These are phyloP conservation scores for Candida germanica DNA, from an alignment of 805 yeast genomes.

Conservation along the genomic window DNA sequence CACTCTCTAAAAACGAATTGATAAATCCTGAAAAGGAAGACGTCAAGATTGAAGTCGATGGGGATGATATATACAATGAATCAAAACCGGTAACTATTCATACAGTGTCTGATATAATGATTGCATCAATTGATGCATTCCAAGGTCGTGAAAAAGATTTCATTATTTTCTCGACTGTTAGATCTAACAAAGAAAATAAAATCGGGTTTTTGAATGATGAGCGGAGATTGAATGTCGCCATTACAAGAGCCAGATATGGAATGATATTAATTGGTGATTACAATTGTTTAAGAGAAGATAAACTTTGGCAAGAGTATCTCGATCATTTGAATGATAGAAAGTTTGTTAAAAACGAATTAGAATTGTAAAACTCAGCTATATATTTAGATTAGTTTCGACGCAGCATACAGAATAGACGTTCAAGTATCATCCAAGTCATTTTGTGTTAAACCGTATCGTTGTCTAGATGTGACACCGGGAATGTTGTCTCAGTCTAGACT, in stretches of 20 bases:
- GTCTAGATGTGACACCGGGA: too few relatives aligned
- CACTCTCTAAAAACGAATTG: constrained; percentile 46
- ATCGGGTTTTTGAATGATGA: constrained; percentile 86
- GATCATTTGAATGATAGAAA: constrained; percentile 33
- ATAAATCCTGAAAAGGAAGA: constrained; percentile 53
- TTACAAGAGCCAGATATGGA: constrained; percentile 86
- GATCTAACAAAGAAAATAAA: constrained; percentile 66
- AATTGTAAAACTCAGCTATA: not conserved
- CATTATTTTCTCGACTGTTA: constrained; percentile 49
- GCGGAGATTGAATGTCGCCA: constrained; percentile 82
- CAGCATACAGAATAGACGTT: too few relatives aligned
- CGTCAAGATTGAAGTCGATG: constrained; percentile 53
- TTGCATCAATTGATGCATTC: constrained; percentile 62
- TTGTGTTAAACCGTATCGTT: too few relatives aligned
- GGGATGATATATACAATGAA: constrained; percentile 53
- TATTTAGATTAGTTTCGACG: not conserved
- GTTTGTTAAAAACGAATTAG: constrained; percentile 4
- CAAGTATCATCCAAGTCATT: too few relatives aligned
- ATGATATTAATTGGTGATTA: constrained; percentile 45
- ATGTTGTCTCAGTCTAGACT: too few relatives aligned
- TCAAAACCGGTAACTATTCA: constrained; percentile 49
- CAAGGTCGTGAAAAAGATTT: constrained; percentile 59
- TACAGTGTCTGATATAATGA: constrained; percentile 42
- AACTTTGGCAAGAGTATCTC: constrained; percentile 52
- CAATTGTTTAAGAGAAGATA: constrained; percentile 45